Evolutionary conservation across 139 green algal species (phyloP).

Genomic region (Tetradesmus obliquus): DNA sequence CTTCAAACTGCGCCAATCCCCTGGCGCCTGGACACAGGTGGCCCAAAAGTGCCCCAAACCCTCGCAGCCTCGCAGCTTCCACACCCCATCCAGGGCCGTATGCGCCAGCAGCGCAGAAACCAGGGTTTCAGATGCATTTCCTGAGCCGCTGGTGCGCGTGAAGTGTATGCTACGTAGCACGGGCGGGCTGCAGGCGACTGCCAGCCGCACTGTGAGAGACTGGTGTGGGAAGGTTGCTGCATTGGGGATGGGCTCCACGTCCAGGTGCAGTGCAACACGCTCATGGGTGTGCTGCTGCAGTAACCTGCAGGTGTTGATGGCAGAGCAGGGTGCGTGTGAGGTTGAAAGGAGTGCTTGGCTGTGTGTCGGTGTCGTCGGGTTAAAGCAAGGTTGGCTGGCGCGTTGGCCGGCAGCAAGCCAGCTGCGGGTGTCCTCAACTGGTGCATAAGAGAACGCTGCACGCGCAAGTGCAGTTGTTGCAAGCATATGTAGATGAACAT

Average conservation of each 20-base stretch:
- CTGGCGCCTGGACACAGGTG: conserved; percentile 48
- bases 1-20: conserved; percentile 54
- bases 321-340: background rate
- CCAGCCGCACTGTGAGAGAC: background rate
- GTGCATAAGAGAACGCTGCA: too few relatives aligned
- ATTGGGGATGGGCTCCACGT: background rate
- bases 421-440: too few relatives aligned
- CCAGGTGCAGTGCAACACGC: conserved; percentile 39
- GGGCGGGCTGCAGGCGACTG: conserved; percentile 29
- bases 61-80: conserved; percentile 65
- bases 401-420: too few relatives aligned
- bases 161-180: conserved; percentile 62
- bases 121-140: conserved; percentile 44
- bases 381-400: too few relatives aligned
- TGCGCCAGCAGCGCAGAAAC: conserved; percentile 61
- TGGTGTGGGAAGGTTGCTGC: conserved; percentile 18
- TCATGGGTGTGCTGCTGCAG: conserved; percentile 50
- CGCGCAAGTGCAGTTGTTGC: background rate
- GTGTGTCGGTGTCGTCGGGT: too few relatives aligned
- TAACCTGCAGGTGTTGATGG: background rate
- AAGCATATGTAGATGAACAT: background rate
- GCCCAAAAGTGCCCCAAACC: conserved; percentile 61
- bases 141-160: conserved; percentile 38
- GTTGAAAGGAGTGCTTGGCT: background rate
- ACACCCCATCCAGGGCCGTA: conserved; percentile 60